Percentiles rank a stretch among this genome's conserved stretches.
These are phyloP conservation scores for Ceratocystis variospora DNA, from an alignment of 2,329 filamentous ascomycete genomes.

Conservation along the genomic window DNA sequence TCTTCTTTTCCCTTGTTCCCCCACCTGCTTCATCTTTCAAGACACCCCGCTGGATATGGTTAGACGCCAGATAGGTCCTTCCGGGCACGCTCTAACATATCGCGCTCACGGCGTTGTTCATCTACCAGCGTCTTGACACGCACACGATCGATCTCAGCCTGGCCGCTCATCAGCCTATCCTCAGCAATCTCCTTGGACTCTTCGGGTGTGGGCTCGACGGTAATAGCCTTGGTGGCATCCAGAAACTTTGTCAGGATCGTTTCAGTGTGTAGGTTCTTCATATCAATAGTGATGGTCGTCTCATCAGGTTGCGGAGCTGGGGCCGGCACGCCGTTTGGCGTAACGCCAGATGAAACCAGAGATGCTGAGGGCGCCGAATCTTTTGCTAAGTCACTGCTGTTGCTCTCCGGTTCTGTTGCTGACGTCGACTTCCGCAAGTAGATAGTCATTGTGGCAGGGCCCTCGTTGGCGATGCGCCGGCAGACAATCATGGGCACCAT, in stretches of 20 bases:
- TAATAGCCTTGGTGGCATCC: conserved; percentile 44
- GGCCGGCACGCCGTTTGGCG: conserved; percentile 32
- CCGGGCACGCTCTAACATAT: conserved; percentile 16
- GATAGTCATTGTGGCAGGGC: conserved; percentile 49
- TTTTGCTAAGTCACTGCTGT: conserved; percentile 17
- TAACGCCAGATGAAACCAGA: conserved; percentile 33
- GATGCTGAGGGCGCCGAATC: conserved; percentile 28
- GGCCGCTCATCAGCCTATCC: background rate
- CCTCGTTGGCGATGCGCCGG: conserved; percentile 44
- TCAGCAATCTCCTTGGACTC: conserved; percentile 38
- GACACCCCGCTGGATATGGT: conserved; percentile 12
- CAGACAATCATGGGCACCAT: conserved; percentile 68
- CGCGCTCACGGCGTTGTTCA: conserved; percentile 15
- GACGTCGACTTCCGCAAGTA: conserved; percentile 39
- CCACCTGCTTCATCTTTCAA: background rate
- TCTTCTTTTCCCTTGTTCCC: conserved; percentile 37
- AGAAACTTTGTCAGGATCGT: conserved; percentile 52
- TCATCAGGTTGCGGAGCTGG: conserved; percentile 36
- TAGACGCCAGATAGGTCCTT: conserved; percentile 25
- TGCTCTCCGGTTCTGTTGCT: conserved; percentile 17
- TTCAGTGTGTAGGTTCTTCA: conserved; percentile 47
- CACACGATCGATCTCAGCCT: conserved; percentile 10
- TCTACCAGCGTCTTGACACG: conserved; percentile 14
- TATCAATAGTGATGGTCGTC: conserved; percentile 42
- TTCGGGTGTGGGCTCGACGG: conserved; percentile 42